Conservation (phyloP, 179 eudicot species). For the Pouteria campechiana region DNA sequence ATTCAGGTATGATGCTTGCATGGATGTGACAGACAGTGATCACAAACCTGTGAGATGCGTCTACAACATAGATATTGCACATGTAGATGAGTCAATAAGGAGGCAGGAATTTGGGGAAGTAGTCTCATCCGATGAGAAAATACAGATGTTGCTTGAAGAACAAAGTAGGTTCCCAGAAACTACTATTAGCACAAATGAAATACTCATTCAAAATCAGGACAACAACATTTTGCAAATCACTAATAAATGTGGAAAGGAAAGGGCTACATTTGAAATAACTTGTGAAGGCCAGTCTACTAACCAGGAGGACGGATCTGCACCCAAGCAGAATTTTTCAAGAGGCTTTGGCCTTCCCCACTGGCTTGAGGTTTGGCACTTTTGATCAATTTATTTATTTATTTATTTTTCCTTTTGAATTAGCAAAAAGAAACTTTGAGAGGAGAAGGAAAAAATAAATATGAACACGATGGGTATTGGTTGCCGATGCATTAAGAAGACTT, state of each 20-base stretch:
- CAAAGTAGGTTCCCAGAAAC: conserved; percentile 52
- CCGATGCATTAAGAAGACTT: too few species aligned
- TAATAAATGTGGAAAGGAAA: conserved; percentile 44
- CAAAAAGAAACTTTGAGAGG: too few species aligned
- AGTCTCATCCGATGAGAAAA: conserved; percentile 31
- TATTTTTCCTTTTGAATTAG: background rate
- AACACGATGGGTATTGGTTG: too few species aligned
- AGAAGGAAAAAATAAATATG: too few species aligned
- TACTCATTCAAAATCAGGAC: conserved; percentile 73
- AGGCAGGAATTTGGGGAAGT: conserved; percentile 79
- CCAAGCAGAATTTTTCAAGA: conserved; percentile 43
- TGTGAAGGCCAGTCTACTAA: conserved; percentile 60
- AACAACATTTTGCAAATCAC: conserved; percentile 33
- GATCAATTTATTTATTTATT: background rate
- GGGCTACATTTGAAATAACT: conserved; percentile 36
- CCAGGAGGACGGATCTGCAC: conserved; percentile 31
- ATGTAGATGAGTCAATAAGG: conserved; percentile 82
- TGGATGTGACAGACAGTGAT: conserved; percentile 97
- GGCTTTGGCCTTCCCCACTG: conserved; percentile 87
- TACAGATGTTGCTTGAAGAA: conserved; percentile 38
- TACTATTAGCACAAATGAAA: conserved; percentile 29
- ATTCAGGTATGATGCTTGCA: conserved; percentile 84
- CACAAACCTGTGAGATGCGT: conserved; percentile 98
- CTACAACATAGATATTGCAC: conserved; percentile 59
- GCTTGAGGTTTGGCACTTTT: conserved; percentile 95